Base-by-base conservation (phyloP, 306 rosid genomes). In the Sesbania bispinosa region DNA sequence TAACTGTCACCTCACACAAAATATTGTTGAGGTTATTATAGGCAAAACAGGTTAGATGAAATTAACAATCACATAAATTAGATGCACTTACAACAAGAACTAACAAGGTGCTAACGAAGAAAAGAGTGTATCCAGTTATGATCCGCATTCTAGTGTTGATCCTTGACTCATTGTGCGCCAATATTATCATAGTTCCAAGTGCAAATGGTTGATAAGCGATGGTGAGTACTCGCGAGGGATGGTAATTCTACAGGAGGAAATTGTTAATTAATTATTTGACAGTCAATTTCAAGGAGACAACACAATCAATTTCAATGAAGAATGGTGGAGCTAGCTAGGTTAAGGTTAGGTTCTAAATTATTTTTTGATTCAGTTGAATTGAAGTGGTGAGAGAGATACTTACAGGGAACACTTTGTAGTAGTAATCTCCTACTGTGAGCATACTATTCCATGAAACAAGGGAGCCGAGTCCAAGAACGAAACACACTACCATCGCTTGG, bases 211-310 rank as follows among this genome's bases (percentile, higher is more conserved):
- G 92, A 71, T 90, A 93, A 51, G 83, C 82, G 3, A 88, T 61
- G 4, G 96, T 83, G 18, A 90, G 89, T 21, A 93, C 96, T 51
- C 89, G 53, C 5, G 87, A 80, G 20, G 98, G 98, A 81, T 93
- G 81, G 30, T 77, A 77, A 30, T 0, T 77, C 77, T 77, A 39
- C 4, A 48, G 36, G 30, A 33, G 24, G 21, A 23, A 24, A 41
- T 35, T 48, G 41, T 74, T 24, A 41, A n/a, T n/a, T n/a, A n/a
- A 35, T 21, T 19, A 20, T 0, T 36, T 59, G 10, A 54, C 8
- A 26, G 13, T n/a, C 14, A 42, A 42, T 42, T 58, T 3, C 46
- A 59, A 32, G 36, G 6, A 53, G 2, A 24, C 3, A 4, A 36
- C 18, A n/a, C 18, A 13, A 1, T 9, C 18, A 42, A 1, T 42